Percentiles rank a stretch among this genome's conserved stretches.
phyloP scores from a whole-genome alignment of 2,329 filamentous ascomycete species.

The Reticulascus tulasneorum region DNA sequence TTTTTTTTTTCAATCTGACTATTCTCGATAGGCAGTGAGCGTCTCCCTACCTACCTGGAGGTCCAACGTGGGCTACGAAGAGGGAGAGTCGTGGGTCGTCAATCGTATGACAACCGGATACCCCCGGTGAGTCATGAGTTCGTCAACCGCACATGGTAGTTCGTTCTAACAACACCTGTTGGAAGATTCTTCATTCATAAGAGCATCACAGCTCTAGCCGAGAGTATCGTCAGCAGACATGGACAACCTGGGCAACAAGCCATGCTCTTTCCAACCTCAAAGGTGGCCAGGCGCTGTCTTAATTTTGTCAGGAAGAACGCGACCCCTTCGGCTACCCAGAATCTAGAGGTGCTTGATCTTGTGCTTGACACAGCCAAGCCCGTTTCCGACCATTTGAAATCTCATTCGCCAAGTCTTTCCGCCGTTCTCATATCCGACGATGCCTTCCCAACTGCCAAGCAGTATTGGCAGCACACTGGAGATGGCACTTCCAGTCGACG shows the following conservation, averaged over 20 bases:
- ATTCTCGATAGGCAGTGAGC: conserved; percentile 72
- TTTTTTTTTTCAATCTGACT: too few relatives aligned
- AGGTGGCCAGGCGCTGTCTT: conserved; percentile 67
- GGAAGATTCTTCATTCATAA: conserved; percentile 89
- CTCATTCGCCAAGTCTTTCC: conserved; percentile 57
- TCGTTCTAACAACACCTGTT: conserved; percentile 10
- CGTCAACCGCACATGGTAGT: background rate
- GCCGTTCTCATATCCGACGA: conserved; percentile 69
- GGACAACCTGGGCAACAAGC: conserved; percentile 62
- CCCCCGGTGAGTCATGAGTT: conserved; percentile 56
- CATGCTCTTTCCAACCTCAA: conserved; percentile 76
- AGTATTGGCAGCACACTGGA: conserved; percentile 96
- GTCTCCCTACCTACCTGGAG: conserved; percentile 93
- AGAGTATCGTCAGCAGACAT: conserved; percentile 61
- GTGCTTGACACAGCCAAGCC: conserved; percentile 55
- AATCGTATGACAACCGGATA: conserved; percentile 86
- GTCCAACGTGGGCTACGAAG: conserved; percentile 88
- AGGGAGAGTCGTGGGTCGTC: conserved; percentile 84
- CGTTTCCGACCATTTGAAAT: conserved; percentile 46
- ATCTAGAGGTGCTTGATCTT: conserved; percentile 58
- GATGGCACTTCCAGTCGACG: conserved; percentile 88
- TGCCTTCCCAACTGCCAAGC: conserved; percentile 71
- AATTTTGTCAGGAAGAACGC: conserved; percentile 66
- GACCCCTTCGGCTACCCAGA: conserved; percentile 43
- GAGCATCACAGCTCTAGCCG: conserved; percentile 69